A percentile compares a stretch with the other conserved stretches of the same genome.
phyloP scores from a whole-genome alignment of 345 rosid genomes.

The Xanthoceras sorbifolium region DNA sequence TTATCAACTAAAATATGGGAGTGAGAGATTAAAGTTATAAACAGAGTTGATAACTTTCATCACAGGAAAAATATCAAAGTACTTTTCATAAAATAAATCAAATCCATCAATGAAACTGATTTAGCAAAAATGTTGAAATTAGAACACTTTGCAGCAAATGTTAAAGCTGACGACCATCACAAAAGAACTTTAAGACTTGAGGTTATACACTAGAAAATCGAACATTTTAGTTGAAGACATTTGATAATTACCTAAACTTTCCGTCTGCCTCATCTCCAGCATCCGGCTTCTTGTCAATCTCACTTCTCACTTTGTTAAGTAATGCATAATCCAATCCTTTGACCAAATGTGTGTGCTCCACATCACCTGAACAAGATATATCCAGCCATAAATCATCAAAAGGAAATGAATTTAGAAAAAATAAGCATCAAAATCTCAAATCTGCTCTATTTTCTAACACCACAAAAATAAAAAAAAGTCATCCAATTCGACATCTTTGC shows the following conservation, averaged over 20 bases:
- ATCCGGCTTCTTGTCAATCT: constrained; percentile 88
- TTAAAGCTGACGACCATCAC: background rate
- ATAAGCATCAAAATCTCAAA: background rate
- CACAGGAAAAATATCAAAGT: background rate
- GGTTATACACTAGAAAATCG: background rate
- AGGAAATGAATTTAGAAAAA: background rate
- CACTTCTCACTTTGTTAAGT: constrained; percentile 88
- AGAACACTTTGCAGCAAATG: background rate
- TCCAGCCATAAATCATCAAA: constrained; percentile 14
- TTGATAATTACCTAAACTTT: constrained; percentile 57
- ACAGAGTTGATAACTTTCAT: background rate
- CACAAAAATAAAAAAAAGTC: background rate
- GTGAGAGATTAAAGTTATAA: background rate
- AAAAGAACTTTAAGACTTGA: background rate
- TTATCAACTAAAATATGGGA: background rate
- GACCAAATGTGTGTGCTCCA: constrained; percentile 97
- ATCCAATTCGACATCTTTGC: background rate
- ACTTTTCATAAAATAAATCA: constrained; percentile 4
- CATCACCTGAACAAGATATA: constrained; percentile 60
- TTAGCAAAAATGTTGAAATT: background rate
- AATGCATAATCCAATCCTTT: constrained; percentile 96
- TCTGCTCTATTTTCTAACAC: background rate
- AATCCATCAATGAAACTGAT: background rate
- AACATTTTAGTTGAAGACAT: background rate
- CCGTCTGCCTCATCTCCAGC: constrained; percentile 61